phyloP scores from a whole-genome alignment of 2,329 filamentous ascomycete genomes.

The Claviceps paspali region DNA sequence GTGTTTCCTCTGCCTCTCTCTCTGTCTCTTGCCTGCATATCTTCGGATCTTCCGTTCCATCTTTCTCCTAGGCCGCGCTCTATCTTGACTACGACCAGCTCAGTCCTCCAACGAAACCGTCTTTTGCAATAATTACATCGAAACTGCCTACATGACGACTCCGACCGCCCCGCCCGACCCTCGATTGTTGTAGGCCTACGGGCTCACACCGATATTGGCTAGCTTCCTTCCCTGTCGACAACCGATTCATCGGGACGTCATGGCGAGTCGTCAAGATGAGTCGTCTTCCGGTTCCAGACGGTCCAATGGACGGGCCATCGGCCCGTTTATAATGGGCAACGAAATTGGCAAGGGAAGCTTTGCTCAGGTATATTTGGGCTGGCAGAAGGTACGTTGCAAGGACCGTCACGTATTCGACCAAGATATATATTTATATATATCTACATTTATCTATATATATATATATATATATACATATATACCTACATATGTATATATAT shows the following conservation, averaged over 20 bases:
- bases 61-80: background rate
- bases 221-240: constrained; percentile 19
- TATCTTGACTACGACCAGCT: background rate
- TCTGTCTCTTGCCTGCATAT: background rate
- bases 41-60: background rate
- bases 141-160: constrained; percentile 25
- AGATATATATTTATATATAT: too few species aligned
- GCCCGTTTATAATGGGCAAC: constrained; percentile 66
- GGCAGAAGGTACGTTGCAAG: constrained; percentile 49
- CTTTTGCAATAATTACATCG: constrained; percentile 1
- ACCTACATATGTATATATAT: too few species aligned
- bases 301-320: constrained; percentile 31
- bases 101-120: constrained; percentile 6
- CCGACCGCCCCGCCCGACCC: constrained; percentile 18
- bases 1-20: constrained; percentile 6
- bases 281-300: constrained; percentile 21
- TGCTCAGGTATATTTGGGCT: constrained; percentile 81
- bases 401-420: background rate
- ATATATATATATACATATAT: too few species aligned
- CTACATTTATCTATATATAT: too few species aligned
- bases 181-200: constrained; percentile 22
- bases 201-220: constrained; percentile 17
- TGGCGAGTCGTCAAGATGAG: constrained; percentile 24
- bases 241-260: constrained; percentile 20
- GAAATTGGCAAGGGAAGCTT: constrained; percentile 98